Evolutionary conservation across 2,329 filamentous ascomycete genomes (phyloP), one percentile per base, ranked within the genome.

Genomic region (Sphaerulina vaccinii): DNA sequence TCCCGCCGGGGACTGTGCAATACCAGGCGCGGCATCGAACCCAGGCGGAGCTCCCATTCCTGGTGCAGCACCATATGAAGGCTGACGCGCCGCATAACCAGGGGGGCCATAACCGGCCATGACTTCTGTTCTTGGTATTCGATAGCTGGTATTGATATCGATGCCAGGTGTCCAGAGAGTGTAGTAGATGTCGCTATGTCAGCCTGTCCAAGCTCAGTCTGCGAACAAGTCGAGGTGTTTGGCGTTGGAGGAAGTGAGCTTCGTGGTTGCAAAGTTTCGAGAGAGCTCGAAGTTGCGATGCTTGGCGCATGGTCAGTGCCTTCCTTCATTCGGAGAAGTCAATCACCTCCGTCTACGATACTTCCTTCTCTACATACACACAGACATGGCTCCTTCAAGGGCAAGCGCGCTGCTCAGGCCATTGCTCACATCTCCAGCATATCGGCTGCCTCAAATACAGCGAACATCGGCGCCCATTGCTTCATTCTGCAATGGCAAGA

Each of bases 21-120:
- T 82, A 71, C 88, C 88, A 53, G 87, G 87, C 60, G 87, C 84
- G 66, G 85, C 83, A 69, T 81, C 84, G 70, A 90, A 88, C 68
- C 90, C 90, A 63, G 90, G 88, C 64, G 88, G 87, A 63, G 86
- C 83, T 60, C 82, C 85, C 82, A 90, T 86, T 54, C 84, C 85
- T 51, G 85, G 85, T 9, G 54, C 48, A 33, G 21, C 27, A 42
- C 83, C 81, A 46, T 88, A 87, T 65, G 87, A 86, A 52, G 82
- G 58, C 27, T 52, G 80, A 10, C 51, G 46, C 29, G 39, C 51
- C 65, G 86, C 87, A 76, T 90, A 95, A 58, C 79, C 76, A 67
- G 73, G 70, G 57, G 70, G 71, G 54, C 56, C 66, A 52, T 68
- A 68, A 62, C 65, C 68, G 39, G 68, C 65, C 68, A 70, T 70